phyloP scores from a whole-genome alignment of 1,284 basidiomycete species.

The Marasmius fiardii region DNA sequence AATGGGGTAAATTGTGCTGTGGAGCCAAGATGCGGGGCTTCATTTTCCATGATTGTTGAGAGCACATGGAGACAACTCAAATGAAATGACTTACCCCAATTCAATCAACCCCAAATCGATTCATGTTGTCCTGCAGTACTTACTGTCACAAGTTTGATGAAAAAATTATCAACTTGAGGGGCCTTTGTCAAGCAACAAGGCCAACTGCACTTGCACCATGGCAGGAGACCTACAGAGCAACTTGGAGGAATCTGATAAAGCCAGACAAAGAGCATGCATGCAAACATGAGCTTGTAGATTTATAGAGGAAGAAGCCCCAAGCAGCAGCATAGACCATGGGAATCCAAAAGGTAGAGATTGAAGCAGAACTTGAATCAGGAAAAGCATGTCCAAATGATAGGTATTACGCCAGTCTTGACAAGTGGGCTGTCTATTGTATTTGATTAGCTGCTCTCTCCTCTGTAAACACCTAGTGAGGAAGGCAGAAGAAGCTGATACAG shows the following conservation, averaged over 20 bases:
- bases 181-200: not conserved
- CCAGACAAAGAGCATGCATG: not conserved
- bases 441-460: not conserved
- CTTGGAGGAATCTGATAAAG: not conserved
- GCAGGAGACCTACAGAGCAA: not conserved
- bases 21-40: too few relatives aligned
- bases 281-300: not conserved
- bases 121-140: not conserved
- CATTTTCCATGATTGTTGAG: constrained; percentile 20
- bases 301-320: not conserved
- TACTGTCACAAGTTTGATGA: constrained; percentile 7
- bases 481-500: not conserved
- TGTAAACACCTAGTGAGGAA: not conserved
- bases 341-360: not conserved
- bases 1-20: too few relatives aligned
- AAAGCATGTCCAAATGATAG: not conserved
- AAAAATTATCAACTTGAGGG: constrained; percentile 4
- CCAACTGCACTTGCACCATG: constrained; percentile 1
- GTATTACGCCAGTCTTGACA: not conserved
- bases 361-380: not conserved
- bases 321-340: too few relatives aligned
- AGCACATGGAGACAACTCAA: constrained; percentile 15
- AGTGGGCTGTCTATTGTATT: not conserved
- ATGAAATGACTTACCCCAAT: constrained; percentile 12
- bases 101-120: constrained; percentile 15